Conservation (phyloP, 768 basidiomycete genomes). For the Chlorophyllum brunneum region DNA sequence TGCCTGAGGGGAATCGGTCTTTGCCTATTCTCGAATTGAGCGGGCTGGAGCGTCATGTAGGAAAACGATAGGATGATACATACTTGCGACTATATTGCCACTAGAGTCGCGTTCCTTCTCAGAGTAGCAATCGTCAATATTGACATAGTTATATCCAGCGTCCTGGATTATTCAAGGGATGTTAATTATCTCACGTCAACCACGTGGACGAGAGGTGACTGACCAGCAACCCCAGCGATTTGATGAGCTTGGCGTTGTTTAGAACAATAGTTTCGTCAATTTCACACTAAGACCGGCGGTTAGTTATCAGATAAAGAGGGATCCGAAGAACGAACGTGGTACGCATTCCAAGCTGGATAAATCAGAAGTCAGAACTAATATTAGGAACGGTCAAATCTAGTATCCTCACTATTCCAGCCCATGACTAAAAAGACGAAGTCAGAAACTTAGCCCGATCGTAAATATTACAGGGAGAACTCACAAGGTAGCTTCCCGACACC, state of each 20-base stretch:
- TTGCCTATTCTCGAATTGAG: conserved; percentile 30
- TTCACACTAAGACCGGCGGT: conserved; percentile 38
- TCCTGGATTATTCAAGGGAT: conserved; percentile 30
- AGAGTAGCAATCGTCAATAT: conserved; percentile 65
- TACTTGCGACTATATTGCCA: conserved; percentile 58
- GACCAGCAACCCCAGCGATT: conserved; percentile 47
- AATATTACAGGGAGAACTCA: neutral
- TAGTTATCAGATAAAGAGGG: neutral
- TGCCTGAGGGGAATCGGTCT: conserved; percentile 52
- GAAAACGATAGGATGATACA: conserved; percentile 13
- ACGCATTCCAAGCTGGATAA: conserved; percentile 10
- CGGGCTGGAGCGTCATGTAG: neutral
- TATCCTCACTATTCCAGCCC: conserved; percentile 13
- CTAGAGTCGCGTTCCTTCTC: conserved; percentile 46
- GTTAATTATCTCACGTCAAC: neutral
- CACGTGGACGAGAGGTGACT: conserved; percentile 10
- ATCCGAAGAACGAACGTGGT: conserved; percentile 1
- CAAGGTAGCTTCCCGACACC: conserved; percentile 10
- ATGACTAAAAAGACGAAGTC: neutral
- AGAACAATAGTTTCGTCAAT: conserved; percentile 53
- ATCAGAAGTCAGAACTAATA: neutral
- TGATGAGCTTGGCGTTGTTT: conserved; percentile 45
- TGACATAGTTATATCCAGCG: conserved; percentile 55
- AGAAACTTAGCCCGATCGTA: neutral
- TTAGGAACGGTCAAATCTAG: no score